Base-by-base conservation (phyloP, 2,329 filamentous ascomycete species). In the Paramyrothecium sp. region DNA sequence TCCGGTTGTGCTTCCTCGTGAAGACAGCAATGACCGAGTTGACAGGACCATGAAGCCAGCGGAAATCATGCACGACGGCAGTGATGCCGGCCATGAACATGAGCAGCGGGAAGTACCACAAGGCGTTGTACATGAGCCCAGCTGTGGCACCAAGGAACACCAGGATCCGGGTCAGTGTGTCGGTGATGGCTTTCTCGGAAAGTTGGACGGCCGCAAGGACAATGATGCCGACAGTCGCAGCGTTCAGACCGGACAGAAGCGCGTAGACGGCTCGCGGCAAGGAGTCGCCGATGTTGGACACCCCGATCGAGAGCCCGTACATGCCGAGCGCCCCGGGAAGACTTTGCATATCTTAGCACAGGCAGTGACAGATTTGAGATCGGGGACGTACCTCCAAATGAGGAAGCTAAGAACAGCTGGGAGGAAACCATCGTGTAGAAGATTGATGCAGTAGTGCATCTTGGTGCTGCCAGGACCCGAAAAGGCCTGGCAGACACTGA, bases 51-150 rank as follows among this genome's bases (percentile, higher is more conserved):
- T 81, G 77, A 5, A 82, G 63, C 72, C 81, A 80, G 48, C 78
- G 75, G 47, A 73, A 75, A 69, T 91, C 88, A 75, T 83, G 86
- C 0, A 82, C 55, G 0, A 86, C 69, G 0, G 84, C 82, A 0
- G 72, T 69, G 1, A 79, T 11, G 0, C 88, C 89, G 0, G 81
- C 83, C 1, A 77, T 60, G 0, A 81, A 63, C 71, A 91, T 87
- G 5, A 92, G 67, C 0, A 84, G 64, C 0, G 89, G 51, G 33
- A 91, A 92, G 62, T 89, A 92, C 89, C 89, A 92, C 0, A 92
- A 71, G 0, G 88, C 83, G 53, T 86, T 90, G 63, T 91, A 91
- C 53, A 89, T 76, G 61, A 92, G 72, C 0, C 89, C 89, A 0
- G 87, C 88, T 10, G 81, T 78, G 1, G 78, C 89, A 3, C 83